phyloP scores from a whole-genome alignment of 148 eudicot species.

The Polygonum maritimum region DNA sequence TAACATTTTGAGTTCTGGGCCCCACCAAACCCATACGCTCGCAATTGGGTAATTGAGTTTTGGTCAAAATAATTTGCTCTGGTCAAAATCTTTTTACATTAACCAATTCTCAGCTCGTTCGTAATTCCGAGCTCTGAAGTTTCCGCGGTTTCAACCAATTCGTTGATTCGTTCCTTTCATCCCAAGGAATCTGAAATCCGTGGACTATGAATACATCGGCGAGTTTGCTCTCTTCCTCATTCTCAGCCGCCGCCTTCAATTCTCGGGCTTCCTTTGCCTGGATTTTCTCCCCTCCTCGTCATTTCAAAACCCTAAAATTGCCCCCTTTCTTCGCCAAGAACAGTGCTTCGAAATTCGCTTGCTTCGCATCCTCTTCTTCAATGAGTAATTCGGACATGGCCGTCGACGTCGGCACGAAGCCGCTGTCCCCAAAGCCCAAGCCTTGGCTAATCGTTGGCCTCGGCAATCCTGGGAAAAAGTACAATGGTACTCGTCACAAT shows the following conservation, averaged over 20 bases:
- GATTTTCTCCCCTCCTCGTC: background rate
- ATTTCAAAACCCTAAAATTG: background rate
- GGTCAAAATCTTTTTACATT: background rate
- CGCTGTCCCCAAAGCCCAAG: slow-evolving; percentile 22
- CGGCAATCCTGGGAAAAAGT: slow-evolving; percentile 53
- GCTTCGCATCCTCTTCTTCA: slow-evolving; percentile 4
- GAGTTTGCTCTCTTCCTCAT: background rate
- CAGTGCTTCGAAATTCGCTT: background rate
- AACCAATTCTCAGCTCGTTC: background rate
- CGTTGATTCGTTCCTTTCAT: background rate
- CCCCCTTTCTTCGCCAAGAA: background rate
- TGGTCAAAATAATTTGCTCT: no score
- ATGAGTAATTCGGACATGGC: background rate
- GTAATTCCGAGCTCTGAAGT: background rate
- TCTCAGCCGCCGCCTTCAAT: slow-evolving; percentile 1
- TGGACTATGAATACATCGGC: slow-evolving; percentile 3
- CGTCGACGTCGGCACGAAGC: slow-evolving; percentile 5
- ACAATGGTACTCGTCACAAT: slow-evolving; percentile 48
- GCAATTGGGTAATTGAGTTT: no score
- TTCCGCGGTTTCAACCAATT: background rate
- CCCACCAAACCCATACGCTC: no score
- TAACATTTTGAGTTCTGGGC: no score
- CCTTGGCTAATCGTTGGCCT: slow-evolving; percentile 63
- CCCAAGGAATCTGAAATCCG: background rate
- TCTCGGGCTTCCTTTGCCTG: background rate